Evolutionary conservation across 306 rosid genomes (phyloP).

Genomic region (Rubus parviflorus): DNA sequence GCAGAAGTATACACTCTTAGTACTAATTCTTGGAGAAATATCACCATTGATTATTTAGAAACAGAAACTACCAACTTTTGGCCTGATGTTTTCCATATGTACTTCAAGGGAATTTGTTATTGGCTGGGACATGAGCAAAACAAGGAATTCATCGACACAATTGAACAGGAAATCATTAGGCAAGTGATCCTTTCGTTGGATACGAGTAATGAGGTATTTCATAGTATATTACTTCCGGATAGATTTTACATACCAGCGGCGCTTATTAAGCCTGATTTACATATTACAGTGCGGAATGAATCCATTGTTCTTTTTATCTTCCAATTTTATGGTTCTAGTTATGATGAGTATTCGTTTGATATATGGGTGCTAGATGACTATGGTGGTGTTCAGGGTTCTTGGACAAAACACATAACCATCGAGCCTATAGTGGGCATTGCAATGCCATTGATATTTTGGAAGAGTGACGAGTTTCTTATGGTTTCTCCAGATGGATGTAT

Average conservation of each 20-base stretch:
- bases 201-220: background rate
- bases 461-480: constrained; percentile 6
- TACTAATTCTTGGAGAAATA: constrained; percentile 21
- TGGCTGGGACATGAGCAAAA: constrained; percentile 12
- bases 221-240: background rate
- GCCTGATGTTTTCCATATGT: background rate
- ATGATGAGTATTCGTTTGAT: background rate
- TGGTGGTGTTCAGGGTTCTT: background rate
- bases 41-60: background rate
- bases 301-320: background rate
- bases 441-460: background rate
- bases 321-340: background rate
- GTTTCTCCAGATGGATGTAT: background rate
- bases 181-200: background rate
- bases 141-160: background rate
- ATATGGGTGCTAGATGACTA: background rate
- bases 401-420: background rate
- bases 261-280: background rate
- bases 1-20: constrained; percentile 7
- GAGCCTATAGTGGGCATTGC: background rate
- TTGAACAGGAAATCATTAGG: background rate
- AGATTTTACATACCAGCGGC: background rate
- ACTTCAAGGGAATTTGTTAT: background rate
- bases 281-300: background rate
- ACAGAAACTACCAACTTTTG: background rate